Evolutionary conservation across 495 filamentous ascomycete species (phyloP).

Genomic region (Xylaria sp.): DNA sequence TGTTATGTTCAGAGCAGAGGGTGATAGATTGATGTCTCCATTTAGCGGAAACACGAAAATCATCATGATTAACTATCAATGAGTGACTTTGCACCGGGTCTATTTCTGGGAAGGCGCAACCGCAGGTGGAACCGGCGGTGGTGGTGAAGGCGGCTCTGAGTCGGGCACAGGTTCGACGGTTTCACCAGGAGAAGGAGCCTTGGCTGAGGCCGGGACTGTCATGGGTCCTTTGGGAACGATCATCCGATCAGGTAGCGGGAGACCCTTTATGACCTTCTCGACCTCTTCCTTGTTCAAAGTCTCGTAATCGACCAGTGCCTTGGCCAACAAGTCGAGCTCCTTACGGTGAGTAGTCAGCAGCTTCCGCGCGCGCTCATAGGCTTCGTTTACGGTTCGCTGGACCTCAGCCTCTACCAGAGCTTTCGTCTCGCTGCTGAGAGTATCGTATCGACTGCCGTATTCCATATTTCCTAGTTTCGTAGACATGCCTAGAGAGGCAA

Average conservation of each 20-base stretch:
- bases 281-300: constrained; percentile 88
- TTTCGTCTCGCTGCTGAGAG: constrained; percentile 83
- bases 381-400: constrained; percentile 82
- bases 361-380: constrained; percentile 71
- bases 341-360: constrained; percentile 74
- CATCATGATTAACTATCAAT: constrained; percentile 2
- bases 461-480: constrained; percentile 89
- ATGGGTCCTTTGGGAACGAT: constrained; percentile 56
- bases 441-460: constrained; percentile 76
- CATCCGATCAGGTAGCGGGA: constrained; percentile 69
- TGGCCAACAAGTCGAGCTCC: constrained; percentile 84
- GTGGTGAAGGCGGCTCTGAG: constrained; percentile 25
- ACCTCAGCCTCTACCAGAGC: constrained; percentile 86
- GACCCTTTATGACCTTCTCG: constrained; percentile 82
- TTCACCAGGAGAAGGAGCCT: constrained; percentile 36
- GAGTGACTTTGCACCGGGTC: not conserved
- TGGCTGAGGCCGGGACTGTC: constrained; percentile 49
- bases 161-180: constrained; percentile 32
- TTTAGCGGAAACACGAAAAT: constrained; percentile 9
- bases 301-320: constrained; percentile 93
- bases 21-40: not conserved
- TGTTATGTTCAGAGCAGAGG: not conserved
- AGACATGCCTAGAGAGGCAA: constrained; percentile 88
- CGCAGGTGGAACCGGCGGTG: constrained; percentile 28
- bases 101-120: constrained; percentile 13